Conservation (phyloP, 768 basidiomycete species). For the Mycena vulgaris region DNA sequence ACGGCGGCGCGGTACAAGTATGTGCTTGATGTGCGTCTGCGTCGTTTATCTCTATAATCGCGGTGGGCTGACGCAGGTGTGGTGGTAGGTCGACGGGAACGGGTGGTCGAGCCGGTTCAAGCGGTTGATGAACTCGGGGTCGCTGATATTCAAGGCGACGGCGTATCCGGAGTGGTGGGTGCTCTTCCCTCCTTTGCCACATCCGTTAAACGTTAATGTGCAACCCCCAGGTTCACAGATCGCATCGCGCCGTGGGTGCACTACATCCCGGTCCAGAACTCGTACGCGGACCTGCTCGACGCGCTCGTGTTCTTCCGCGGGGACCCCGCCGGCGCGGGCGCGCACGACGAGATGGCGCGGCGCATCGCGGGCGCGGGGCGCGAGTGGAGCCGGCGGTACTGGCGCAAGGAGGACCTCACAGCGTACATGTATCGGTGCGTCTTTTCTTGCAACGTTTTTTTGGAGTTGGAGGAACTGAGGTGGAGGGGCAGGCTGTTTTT, state of each 20-base stretch:
- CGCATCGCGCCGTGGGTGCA: slow-evolving; percentile 78
- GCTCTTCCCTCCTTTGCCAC: not conserved
- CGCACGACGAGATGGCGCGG: slow-evolving; percentile 70
- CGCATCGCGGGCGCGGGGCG: slow-evolving; percentile 71
- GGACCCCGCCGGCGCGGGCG: slow-evolving; percentile 63
- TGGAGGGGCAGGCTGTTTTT: slow-evolving; percentile 59
- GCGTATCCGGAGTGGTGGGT: slow-evolving; percentile 60
- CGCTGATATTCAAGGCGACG: slow-evolving; percentile 75
- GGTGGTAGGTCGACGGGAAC: slow-evolving; percentile 69
- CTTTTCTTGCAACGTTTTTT: not conserved
- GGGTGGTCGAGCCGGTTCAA: slow-evolving; percentile 79
- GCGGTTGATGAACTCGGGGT: slow-evolving; percentile 70
- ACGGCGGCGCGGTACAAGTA: slow-evolving; percentile 72
- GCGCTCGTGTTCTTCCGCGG: slow-evolving; percentile 81
- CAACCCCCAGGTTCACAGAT: slow-evolving; percentile 62
- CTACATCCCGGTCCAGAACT: slow-evolving; percentile 77
- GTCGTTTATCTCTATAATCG: not conserved
- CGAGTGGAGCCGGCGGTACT: slow-evolving; percentile 70
- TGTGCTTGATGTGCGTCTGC: slow-evolving; percentile 64
- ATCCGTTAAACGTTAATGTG: not conserved
- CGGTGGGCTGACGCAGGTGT: not conserved
- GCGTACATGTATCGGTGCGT: slow-evolving; percentile 73
- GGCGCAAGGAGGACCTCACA: slow-evolving; percentile 73
- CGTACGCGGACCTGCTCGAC: slow-evolving; percentile 79
- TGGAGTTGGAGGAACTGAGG: not conserved